Percentiles rank a stretch among this genome's conserved stretches.
Evolutionary conservation across 2,329 filamentous ascomycete species (phyloP).

Genomic region (Beauveria australis): DNA sequence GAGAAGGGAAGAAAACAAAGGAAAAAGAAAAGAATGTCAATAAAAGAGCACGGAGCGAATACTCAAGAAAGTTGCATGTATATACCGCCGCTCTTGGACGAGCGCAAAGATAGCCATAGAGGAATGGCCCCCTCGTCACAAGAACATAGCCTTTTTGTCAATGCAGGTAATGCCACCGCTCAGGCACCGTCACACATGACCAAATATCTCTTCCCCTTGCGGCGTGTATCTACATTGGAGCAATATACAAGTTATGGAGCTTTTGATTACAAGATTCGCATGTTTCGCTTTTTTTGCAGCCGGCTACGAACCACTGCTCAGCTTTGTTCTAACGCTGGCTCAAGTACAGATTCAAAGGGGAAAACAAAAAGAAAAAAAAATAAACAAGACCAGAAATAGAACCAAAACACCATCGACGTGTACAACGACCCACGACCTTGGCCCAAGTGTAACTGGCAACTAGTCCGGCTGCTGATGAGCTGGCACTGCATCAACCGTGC

Average conservation of each 20-base stretch:
- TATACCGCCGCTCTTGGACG: too few relatives aligned
- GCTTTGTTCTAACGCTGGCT: too few relatives aligned
- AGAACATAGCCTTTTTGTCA: neutral
- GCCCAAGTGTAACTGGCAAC: neutral
- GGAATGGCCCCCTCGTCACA: too few relatives aligned
- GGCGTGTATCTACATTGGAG: neutral
- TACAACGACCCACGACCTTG: neutral
- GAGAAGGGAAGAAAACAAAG: neutral
- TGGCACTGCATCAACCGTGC: slow-evolving; percentile 10
- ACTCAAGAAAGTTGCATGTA: too few relatives aligned
- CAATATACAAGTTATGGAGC: too few relatives aligned
- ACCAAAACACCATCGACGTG: neutral
- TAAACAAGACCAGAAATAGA: neutral
- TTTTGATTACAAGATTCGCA: neutral
- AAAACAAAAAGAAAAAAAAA: neutral
- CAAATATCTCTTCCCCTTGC: neutral
- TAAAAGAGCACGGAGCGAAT: neutral
- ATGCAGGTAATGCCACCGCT: neutral
- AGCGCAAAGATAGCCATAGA: too few relatives aligned
- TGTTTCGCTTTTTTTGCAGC: too few relatives aligned
- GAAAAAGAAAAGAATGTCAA: neutral
- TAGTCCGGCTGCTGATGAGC: neutral
- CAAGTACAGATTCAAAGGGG: too few relatives aligned
- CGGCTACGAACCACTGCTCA: too few relatives aligned
- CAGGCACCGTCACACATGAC: neutral